Evolutionary conservation across 805 yeast species (phyloP), one percentile per base, ranked within the genome.

Genomic region (Metschnikowia colocasiae): DNA sequence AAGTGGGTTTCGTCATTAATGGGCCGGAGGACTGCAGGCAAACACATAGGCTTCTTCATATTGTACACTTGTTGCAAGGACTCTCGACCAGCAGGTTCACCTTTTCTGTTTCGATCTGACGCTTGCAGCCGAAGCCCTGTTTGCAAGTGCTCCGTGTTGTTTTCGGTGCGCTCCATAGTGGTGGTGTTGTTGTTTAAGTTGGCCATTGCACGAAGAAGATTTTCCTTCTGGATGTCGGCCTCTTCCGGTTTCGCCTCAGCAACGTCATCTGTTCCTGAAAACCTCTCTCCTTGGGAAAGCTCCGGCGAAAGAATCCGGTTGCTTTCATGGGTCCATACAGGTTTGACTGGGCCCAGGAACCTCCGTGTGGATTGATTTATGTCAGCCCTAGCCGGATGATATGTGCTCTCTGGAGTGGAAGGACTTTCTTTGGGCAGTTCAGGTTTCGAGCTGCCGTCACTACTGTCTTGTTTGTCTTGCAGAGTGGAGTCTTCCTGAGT

Each of bases 1-100:
- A 47, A 44, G 10, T 38, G 41, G 40, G 45, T 40, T 15, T 40
- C 41, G n/a, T 49, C 53, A 22, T 39, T 45, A 13, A 38, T 53
- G 9, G 80, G 79, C 27, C 82, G 60, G 45, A 79, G 65, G 13
- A 78, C 82, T 2, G 82, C 79, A 4, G 83, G 83, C 2, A 74
- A 63, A 56, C 75, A 70, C 48, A 75, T 60, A 4, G 80, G 78
- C 40, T 75, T 64, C 47, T 71, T 76, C 36, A 71, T 68, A 48
- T 71, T 73, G 55, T 77, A 74, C 33, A 78, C 74, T 51, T 76
- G 81, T 51, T 53, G 54, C 34, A 49, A 49, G 15, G 30, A 12
- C 20, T 40, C 43, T 3, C 43, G 36, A 16, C 30, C 22, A 12
- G 43, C 50, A 18, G 57, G 53, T 26, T 52, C 58, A 13, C 31